Conservation (phyloP, 2,329 filamentous ascomycete species). For the Elsinoe fawcettii region DNA sequence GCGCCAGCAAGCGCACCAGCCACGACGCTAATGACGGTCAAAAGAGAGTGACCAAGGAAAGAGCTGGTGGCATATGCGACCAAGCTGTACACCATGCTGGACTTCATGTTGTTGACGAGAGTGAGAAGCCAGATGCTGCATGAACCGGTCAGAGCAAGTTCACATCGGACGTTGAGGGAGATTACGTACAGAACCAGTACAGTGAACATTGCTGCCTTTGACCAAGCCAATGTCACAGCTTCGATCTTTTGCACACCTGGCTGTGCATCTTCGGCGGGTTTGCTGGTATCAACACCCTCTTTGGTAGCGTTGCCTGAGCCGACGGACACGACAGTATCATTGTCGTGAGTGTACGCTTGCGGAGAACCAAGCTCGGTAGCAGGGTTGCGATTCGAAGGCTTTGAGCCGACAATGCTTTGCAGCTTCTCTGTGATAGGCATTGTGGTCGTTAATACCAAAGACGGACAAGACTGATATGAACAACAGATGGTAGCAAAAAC, state of each 20-base stretch:
- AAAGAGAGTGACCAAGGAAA: slow-evolving; percentile 47
- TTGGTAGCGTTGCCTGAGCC: not conserved
- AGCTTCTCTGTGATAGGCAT: too few relatives aligned
- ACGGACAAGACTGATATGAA: too few relatives aligned
- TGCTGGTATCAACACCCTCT: not conserved
- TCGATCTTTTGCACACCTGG: slow-evolving; percentile 33
- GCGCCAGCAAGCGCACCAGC: slow-evolving; percentile 50
- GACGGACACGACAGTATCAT: not conserved
- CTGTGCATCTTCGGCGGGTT: slow-evolving; percentile 22
- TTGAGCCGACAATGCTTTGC: too few relatives aligned
- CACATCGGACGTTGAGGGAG: not conserved
- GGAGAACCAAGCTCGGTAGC: too few relatives aligned
- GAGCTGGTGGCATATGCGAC: slow-evolving; percentile 41
- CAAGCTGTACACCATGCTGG: slow-evolving; percentile 33
- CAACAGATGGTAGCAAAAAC: too few relatives aligned
- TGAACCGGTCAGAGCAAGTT: not conserved
- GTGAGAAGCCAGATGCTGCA: slow-evolving; percentile 34
- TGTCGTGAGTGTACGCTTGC: too few relatives aligned
- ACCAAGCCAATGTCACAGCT: slow-evolving; percentile 36
- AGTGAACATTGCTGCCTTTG: slow-evolving; percentile 28
- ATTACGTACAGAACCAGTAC: slow-evolving; percentile 32
- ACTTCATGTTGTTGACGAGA: slow-evolving; percentile 42
- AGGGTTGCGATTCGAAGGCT: too few relatives aligned
- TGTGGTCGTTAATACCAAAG: too few relatives aligned
- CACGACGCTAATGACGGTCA: slow-evolving; percentile 48